These are phyloP conservation scores for Metschnikowia lunata DNA, from an alignment of 805 yeast genomes.

Conservation along the genomic window DNA sequence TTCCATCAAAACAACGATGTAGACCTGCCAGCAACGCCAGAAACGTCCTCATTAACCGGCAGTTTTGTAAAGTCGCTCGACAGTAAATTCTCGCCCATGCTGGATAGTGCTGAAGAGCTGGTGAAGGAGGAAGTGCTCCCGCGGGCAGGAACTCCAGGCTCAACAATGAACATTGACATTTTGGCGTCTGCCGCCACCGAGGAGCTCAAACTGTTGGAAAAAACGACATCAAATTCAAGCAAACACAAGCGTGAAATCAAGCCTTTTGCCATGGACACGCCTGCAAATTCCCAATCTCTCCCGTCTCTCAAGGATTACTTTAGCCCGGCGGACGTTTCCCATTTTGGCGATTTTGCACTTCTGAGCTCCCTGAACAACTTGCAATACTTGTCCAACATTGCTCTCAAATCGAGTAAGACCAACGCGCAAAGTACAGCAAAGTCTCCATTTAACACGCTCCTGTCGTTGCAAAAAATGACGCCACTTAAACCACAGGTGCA, in stretches of 20 bases:
- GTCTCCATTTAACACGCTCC: slow-evolving; percentile 29
- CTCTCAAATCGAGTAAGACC: slow-evolving; percentile 25
- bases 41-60: slow-evolving; percentile 5
- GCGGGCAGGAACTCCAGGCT: slow-evolving; percentile 6
- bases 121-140: slow-evolving; percentile 6
- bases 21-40: slow-evolving; percentile 6
- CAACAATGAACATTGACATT: slow-evolving; percentile 42
- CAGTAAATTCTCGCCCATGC: slow-evolving; percentile 5
- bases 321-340: slow-evolving; percentile 11
- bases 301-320: slow-evolving; percentile 52
- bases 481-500: slow-evolving; percentile 25
- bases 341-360: slow-evolving; percentile 11
- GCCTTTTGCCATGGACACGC: slow-evolving; percentile 8
- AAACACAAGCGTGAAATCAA: neutral
- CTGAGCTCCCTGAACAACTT: slow-evolving; percentile 19
- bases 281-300: slow-evolving; percentile 42
- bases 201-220: slow-evolving; percentile 44
- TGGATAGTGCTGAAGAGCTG: slow-evolving; percentile 5
- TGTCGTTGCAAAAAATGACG: slow-evolving; percentile 60
- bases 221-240: slow-evolving; percentile 10
- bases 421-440: slow-evolving; percentile 27
- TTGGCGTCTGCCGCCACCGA: slow-evolving; percentile 54
- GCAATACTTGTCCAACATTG: slow-evolving; percentile 39
- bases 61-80: slow-evolving; percentile 4
- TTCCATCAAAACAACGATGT: slow-evolving; percentile 1